phyloP scores from a whole-genome alignment of 768 basidiomycete genomes.

The Mycena metata region DNA sequence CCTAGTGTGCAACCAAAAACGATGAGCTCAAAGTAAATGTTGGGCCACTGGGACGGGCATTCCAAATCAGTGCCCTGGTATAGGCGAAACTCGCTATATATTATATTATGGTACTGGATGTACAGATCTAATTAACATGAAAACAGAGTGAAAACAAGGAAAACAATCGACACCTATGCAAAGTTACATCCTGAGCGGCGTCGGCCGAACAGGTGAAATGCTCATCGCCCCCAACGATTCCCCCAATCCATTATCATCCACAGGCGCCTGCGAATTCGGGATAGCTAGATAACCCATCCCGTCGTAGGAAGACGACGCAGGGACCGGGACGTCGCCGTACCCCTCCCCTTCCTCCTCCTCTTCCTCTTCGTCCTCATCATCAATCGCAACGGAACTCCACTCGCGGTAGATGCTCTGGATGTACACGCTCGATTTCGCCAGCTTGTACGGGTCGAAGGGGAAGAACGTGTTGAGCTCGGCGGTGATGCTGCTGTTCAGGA shows the following conservation, averaged over 20 bases:
- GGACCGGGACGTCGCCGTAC: neutral
- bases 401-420: conserved; percentile 91
- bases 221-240: conserved; percentile 85
- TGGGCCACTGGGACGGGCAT: no score
- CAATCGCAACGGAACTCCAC: conserved; percentile 87
- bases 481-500: conserved; percentile 56
- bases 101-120: conserved; percentile 23
- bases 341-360: conserved; percentile 26
- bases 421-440: conserved; percentile 81
- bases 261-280: conserved; percentile 14
- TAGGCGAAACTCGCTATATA: no score
- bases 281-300: conserved; percentile 5
- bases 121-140: conserved; percentile 16
- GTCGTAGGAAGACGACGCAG: conserved; percentile 6
- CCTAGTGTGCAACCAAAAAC: no score
- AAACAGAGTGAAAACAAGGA: conserved; percentile 14
- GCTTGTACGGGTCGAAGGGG: conserved; percentile 97
- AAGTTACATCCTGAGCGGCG: conserved; percentile 42
- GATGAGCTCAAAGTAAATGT: no score
- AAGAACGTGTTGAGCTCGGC: conserved; percentile 94
- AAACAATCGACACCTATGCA: neutral
- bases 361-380: conserved; percentile 60
- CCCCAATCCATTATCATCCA: conserved; percentile 68
- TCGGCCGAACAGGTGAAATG: conserved; percentile 71
- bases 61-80: no score